A percentile compares a stretch with the other conserved stretches of the same genome.
Evolutionary conservation across 2,329 filamentous ascomycete species (phyloP).

Genomic region (Colletotrichum filicis): DNA sequence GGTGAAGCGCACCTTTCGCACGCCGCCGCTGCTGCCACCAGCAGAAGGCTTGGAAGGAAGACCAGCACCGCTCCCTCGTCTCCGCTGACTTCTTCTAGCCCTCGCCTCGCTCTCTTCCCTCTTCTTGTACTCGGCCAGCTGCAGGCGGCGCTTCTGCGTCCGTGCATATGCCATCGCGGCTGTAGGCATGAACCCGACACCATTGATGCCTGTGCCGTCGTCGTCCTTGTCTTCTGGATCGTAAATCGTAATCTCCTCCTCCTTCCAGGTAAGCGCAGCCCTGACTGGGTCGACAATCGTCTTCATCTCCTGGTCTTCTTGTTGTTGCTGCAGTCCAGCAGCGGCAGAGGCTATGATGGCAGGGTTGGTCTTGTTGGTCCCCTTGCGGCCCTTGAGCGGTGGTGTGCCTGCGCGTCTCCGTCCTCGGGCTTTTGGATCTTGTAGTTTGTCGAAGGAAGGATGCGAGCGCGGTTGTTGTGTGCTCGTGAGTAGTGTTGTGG

Average conservation of each 20-base stretch:
- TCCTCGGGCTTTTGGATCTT: slow-evolving; percentile 51
- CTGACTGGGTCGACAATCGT: slow-evolving; percentile 62
- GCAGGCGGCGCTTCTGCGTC: slow-evolving; percentile 66
- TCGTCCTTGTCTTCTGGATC: slow-evolving; percentile 73
- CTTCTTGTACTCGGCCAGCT: slow-evolving; percentile 71
- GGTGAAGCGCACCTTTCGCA: slow-evolving; percentile 53
- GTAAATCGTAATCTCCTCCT: slow-evolving; percentile 75
- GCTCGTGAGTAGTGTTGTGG: not conserved
- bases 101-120: slow-evolving; percentile 71
- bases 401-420: slow-evolving; percentile 51
- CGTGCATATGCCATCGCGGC: slow-evolving; percentile 69
- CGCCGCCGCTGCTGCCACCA: slow-evolving; percentile 40
- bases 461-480: slow-evolving; percentile 45
- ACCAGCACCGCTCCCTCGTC: slow-evolving; percentile 49
- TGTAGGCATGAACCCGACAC: slow-evolving; percentile 74
- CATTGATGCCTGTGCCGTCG: slow-evolving; percentile 75
- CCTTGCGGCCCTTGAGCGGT: slow-evolving; percentile 40
- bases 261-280: slow-evolving; percentile 73
- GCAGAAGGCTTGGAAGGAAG: slow-evolving; percentile 29
- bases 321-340: slow-evolving; percentile 14
- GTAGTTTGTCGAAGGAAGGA: slow-evolving; percentile 51
- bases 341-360: not conserved
- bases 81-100: slow-evolving; percentile 63
- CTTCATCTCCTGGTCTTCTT: slow-evolving; percentile 45
- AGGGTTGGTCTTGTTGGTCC: not conserved